Evolutionary conservation across 2,329 filamentous ascomycete genomes (phyloP).

Genomic region (Trichoderma harzianum): DNA sequence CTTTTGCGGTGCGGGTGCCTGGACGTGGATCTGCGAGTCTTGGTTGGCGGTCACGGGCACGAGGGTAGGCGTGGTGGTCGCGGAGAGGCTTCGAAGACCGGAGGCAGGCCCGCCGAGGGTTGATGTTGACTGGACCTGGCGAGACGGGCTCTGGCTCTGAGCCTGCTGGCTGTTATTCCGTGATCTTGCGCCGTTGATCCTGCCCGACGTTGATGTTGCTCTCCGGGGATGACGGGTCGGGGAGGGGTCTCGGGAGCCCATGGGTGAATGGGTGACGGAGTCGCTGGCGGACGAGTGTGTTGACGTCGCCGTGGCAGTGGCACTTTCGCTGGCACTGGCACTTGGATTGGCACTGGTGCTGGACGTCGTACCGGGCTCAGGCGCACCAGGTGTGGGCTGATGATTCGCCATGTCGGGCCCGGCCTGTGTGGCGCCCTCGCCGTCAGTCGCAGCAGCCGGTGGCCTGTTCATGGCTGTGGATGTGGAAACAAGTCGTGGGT

Average conservation of each 20-base stretch:
- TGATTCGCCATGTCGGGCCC: constrained; percentile 21
- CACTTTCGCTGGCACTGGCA: constrained; percentile 16
- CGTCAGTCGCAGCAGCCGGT: constrained; percentile 20
- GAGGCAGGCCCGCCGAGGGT: constrained; percentile 53
- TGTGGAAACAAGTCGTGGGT: constrained; percentile 25
- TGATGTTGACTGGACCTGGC: constrained; percentile 45
- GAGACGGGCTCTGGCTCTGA: constrained; percentile 61
- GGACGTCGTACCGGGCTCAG: constrained; percentile 15
- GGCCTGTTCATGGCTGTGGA: constrained; percentile 33
- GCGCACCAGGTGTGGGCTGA: constrained; percentile 17
- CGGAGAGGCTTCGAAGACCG: constrained; percentile 65
- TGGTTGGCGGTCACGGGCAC: constrained; percentile 57
- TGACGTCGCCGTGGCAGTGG: constrained; percentile 28
- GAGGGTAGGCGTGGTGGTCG: constrained; percentile 64
- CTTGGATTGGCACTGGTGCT: background rate
- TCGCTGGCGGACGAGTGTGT: constrained; percentile 37
- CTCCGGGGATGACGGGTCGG: constrained; percentile 41
- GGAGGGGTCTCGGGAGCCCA: constrained; percentile 46
- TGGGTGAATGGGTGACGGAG: constrained; percentile 37
- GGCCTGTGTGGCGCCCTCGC: constrained; percentile 22
- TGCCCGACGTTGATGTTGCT: constrained; percentile 34
- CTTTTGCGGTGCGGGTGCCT: constrained; percentile 64
- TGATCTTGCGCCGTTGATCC: constrained; percentile 47
- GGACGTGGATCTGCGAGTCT: constrained; percentile 52
- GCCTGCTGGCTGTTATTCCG: constrained; percentile 65